Evolutionary conservation across 2,329 filamentous ascomycete species (phyloP), one percentile per base, ranked within the genome.

Genomic region (Mariannaea elegans): DNA sequence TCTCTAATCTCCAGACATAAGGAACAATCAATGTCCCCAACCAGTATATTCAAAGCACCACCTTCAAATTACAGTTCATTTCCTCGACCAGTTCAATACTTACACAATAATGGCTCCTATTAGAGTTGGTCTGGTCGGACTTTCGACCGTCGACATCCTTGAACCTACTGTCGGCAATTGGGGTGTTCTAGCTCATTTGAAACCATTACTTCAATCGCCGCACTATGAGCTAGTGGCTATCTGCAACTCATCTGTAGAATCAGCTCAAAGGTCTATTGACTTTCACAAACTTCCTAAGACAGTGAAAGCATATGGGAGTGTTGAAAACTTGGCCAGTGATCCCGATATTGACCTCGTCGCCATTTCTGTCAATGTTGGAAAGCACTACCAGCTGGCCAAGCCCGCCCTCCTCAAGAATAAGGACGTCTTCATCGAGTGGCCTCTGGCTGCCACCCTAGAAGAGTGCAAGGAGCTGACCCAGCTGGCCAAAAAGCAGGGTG

Each of bases 101-200:
- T n/a, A n/a, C 6, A 16, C 2, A n/a, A n/a, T 14, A 14, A 61
- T 61, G 54, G 34, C 59, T 10, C 53, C 67, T 14, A 65, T 64
- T 16, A 54, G 63, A 19, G 58, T 67, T 16, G 67, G 61, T 24
- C 46, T 71, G 36, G 59, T 71, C 18, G 68, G 66, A 16, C 64
- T 69, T 21, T 44, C 55, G 1, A 27, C 56, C 3, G 16, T 36
- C 13, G 34, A 52, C 39, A 27, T 38, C 18, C 23, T 18, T 3
- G 44, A 36, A n/a, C n/a, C 19, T 4, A 13, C 51, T 3, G 32
- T 56, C 2, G 63, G 63, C 16, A n/a, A 31, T 77, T 86, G 64
- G 85, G 84, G 32, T 78, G 86, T 54, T 83, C 80, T 8, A 72
- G 80, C 61, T 72, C 87, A 87, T 68, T 79, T 88, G 10, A 69